Evolutionary conservation across 2,329 filamentous ascomycete genomes (phyloP).

Genomic region (Canariomyces notabilis): DNA sequence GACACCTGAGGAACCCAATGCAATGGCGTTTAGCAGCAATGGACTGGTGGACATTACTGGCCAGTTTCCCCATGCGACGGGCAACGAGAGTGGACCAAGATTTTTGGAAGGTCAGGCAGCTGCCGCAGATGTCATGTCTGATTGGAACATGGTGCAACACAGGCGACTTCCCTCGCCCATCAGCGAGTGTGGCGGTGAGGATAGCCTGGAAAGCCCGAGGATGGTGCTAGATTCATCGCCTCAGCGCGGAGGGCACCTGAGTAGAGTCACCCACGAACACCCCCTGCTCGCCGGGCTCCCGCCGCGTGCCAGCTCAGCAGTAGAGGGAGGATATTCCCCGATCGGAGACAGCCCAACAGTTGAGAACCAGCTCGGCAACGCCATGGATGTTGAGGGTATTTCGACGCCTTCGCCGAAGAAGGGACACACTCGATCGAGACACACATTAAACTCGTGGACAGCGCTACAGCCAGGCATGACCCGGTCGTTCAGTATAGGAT

Average conservation of each 20-base stretch:
- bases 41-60: slow-evolving; percentile 8
- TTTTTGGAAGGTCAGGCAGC: slow-evolving; percentile 37
- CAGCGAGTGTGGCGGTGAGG: slow-evolving; percentile 48
- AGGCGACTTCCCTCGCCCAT: slow-evolving; percentile 56
- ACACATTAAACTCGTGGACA: slow-evolving; percentile 59
- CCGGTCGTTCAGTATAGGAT: slow-evolving; percentile 72
- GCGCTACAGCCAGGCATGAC: slow-evolving; percentile 57
- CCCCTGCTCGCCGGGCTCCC: slow-evolving; percentile 33
- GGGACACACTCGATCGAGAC: slow-evolving; percentile 54
- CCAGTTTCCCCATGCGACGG: slow-evolving; percentile 3
- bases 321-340: slow-evolving; percentile 25
- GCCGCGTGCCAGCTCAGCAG: slow-evolving; percentile 32
- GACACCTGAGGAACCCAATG: slow-evolving; percentile 34
- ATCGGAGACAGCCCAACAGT: slow-evolving; percentile 11
- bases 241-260: slow-evolving; percentile 21
- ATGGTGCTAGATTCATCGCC: slow-evolving; percentile 37
- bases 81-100: slow-evolving; percentile 41
- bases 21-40: slow-evolving; percentile 14
- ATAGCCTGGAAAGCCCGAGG: slow-evolving; percentile 33
- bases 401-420: slow-evolving; percentile 46
- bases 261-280: slow-evolving; percentile 25
- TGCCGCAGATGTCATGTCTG: slow-evolving; percentile 28
- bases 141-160: slow-evolving; percentile 51
- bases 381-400: slow-evolving; percentile 35
- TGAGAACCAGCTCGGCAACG: slow-evolving; percentile 21